These are phyloP conservation scores for Cephaloascus fragrans DNA, from an alignment of 805 yeast species.

Conservation along the genomic window DNA sequence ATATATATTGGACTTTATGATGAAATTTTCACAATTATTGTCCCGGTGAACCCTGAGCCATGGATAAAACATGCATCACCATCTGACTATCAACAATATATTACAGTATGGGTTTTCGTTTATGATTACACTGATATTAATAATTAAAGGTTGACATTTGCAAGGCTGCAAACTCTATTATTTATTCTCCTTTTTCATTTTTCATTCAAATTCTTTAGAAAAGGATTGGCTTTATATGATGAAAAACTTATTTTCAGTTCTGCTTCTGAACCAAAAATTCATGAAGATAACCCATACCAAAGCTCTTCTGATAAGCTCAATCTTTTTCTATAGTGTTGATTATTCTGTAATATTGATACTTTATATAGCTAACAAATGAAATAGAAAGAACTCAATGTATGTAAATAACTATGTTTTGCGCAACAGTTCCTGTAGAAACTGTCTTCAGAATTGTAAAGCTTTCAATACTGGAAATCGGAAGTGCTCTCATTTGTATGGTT, in stretches of 20 bases:
- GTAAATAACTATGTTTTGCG: too few relatives aligned
- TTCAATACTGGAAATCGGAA: neutral
- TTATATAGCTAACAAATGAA: too few relatives aligned
- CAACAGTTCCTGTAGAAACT: too few relatives aligned
- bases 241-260: constrained; percentile 75
- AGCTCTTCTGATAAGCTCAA: neutral
- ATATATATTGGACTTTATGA: neutral
- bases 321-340: too few relatives aligned
- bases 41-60: constrained; percentile 67
- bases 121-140: neutral
- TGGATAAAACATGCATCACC: constrained; percentile 95
- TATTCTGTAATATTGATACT: too few relatives aligned
- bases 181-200: neutral
- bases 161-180: neutral
- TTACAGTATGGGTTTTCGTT: constrained; percentile 1
- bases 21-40: constrained; percentile 10
- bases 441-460: too few relatives aligned
- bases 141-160: neutral
- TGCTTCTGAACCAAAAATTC: constrained; percentile 79
- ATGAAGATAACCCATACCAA: constrained; percentile 57
- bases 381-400: too few relatives aligned
- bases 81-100: constrained; percentile 46
- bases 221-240: constrained; percentile 35
- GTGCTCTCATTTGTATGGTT: neutral
- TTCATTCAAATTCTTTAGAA: neutral